Conservation (phyloP, 2,329 filamentous ascomycete genomes). For the Ophiostoma australiae region DNA sequence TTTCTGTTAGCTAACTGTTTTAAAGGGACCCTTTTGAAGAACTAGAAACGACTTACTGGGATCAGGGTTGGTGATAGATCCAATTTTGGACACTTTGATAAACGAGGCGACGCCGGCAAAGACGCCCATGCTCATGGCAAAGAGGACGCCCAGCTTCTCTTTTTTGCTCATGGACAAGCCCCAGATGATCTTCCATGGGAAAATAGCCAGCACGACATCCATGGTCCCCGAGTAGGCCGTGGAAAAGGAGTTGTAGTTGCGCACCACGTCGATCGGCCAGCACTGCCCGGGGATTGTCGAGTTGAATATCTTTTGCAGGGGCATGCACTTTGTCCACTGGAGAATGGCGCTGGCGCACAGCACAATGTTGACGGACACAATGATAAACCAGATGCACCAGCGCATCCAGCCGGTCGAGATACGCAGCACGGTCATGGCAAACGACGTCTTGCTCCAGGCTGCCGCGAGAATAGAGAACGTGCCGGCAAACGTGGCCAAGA, state of each 20-base stretch:
- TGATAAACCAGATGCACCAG: conserved; percentile 23
- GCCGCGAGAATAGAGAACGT: conserved; percentile 32
- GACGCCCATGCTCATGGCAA: neutral
- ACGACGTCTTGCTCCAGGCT: conserved; percentile 38
- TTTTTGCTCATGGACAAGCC: neutral
- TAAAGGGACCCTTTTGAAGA: neutral
- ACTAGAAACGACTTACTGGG: neutral
- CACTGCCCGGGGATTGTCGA: neutral
- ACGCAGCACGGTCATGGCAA: conserved; percentile 37
- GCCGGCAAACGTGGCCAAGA: neutral
- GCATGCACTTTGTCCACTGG: neutral
- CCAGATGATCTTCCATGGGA: neutral
- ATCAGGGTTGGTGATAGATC: neutral
- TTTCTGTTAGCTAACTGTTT: neutral
- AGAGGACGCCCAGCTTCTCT: neutral
- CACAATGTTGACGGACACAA: neutral
- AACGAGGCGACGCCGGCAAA: neutral
- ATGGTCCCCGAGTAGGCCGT: neutral
- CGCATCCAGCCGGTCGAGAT: conserved; percentile 32
- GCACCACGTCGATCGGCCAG: neutral
- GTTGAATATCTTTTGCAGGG: neutral
- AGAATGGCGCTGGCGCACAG: neutral
- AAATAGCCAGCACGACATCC: neutral
- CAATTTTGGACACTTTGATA: conserved; percentile 3
- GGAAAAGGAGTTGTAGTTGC: neutral